Base-by-base conservation (phyloP, 2,329 filamentous ascomycete species). In the Calonectria ilicicola region DNA sequence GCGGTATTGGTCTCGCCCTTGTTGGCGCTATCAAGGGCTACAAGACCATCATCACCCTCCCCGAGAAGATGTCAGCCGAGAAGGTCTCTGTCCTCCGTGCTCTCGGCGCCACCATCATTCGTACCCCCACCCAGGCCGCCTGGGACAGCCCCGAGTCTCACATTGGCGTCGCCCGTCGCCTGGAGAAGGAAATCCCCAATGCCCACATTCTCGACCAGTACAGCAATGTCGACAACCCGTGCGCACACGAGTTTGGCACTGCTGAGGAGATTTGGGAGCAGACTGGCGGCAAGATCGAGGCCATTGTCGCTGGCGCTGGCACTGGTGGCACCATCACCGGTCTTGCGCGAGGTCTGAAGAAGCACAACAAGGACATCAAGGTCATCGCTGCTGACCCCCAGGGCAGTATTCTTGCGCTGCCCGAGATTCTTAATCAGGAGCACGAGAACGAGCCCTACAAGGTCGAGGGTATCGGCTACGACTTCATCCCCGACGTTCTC, bases 11-110 rank as follows among this genome's bases (percentile, higher is more conserved):
- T 26, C 89, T 99, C 47, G 97, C 97, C 32, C 91, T 99, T 40
- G 96, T 98, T 21, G 96, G 92, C 70, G 97, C 97, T 19, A 94
- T 99, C 81, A 98, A 98, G 88, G 96, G 96, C 77, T 99, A 98
- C 89, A 96, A 96, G 86, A 97, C 96, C 47, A 98, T 99, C 86
- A 99, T 99, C 84, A 99, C 97, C 14, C 91, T 99, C 56, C 97
- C 97, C 65, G 97, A 99, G 87, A 99, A 99, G 89, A 99, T 99
- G 97, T 98, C 95, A 1, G 94, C 95, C 60, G 97, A 99, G 86
- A 99, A 99, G 86, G 97, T 99, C 46, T 94, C 96, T 2, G 97
- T 99, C 32, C 90, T 99, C 74, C 94, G 95, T 79, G 96, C 97
- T 35, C 90, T 99, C 65, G 96, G 96, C 76, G 97, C 97, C 49